Conservation (phyloP, 1,284 basidiomycete genomes). For the Fomitopsis schrenkii region DNA sequence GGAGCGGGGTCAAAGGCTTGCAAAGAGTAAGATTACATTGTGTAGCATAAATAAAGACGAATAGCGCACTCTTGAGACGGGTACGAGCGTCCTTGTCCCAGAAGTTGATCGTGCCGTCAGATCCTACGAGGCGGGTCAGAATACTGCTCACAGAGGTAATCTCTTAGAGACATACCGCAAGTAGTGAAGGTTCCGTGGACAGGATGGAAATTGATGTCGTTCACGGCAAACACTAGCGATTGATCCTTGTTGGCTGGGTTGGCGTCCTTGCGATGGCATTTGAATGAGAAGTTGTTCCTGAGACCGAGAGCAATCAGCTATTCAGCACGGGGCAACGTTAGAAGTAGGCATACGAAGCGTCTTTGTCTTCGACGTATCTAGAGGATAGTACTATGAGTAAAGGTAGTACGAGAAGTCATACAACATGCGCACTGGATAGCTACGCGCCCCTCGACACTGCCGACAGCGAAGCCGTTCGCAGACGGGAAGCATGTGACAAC, state of each 20-base stretch:
- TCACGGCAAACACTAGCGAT: slow-evolving; percentile 86
- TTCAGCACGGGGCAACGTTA: not conserved
- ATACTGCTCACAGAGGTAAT: not conserved
- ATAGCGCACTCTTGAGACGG: slow-evolving; percentile 75
- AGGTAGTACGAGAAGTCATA: not conserved
- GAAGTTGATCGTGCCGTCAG: slow-evolving; percentile 79
- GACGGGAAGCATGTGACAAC: slow-evolving; percentile 84
- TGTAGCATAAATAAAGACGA: not conserved
- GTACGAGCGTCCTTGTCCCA: slow-evolving; percentile 92
- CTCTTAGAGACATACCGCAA: slow-evolving; percentile 56
- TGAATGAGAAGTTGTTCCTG: slow-evolving; percentile 92
- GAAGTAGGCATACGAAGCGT: slow-evolving; percentile 45
- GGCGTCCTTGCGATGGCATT: slow-evolving; percentile 86
- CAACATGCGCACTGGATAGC: slow-evolving; percentile 80
- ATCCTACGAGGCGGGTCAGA: slow-evolving; percentile 36
- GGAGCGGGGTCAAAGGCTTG: slow-evolving; percentile 61
- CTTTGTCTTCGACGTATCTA: slow-evolving; percentile 82
- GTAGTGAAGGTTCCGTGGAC: slow-evolving; percentile 94
- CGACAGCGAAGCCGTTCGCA: slow-evolving; percentile 84
- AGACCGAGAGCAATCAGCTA: not conserved
- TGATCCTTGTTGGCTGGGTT: slow-evolving; percentile 64
- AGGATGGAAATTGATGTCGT: slow-evolving; percentile 90
- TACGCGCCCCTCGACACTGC: slow-evolving; percentile 93
- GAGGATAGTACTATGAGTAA: not conserved
- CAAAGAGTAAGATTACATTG: not conserved